Percentiles rank a stretch among this genome's conserved stretches.
Conservation (phyloP, 495 filamentous ascomycete species). For the Penicillium cosmopolitanum region DNA sequence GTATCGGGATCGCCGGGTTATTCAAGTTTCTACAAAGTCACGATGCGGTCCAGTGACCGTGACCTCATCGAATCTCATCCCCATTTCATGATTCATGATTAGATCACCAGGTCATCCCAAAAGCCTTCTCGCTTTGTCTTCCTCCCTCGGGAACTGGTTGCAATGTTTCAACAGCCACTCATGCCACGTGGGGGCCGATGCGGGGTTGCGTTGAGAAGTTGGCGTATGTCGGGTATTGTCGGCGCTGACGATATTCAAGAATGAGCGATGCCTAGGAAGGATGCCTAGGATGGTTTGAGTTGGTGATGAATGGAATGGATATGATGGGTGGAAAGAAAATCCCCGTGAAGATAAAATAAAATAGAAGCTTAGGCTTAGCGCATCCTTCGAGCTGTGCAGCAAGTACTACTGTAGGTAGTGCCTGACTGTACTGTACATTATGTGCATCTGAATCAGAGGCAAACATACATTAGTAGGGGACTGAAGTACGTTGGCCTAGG, state of each 20-base stretch:
- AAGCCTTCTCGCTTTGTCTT: background rate
- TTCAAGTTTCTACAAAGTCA: background rate
- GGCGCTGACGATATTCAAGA: background rate
- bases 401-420: background rate
- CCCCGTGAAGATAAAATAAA: slow-evolving; percentile 4
- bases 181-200: slow-evolving; percentile 15
- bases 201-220: slow-evolving; percentile 14
- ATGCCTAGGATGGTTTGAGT: background rate
- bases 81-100: background rate
- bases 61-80: background rate
- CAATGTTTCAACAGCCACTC: background rate
- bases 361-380: background rate
- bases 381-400: background rate
- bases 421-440: too few relatives aligned
- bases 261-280: background rate
- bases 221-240: slow-evolving; percentile 3
- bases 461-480: too few relatives aligned
- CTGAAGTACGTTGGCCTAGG: too few relatives aligned
- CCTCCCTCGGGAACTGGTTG: background rate
- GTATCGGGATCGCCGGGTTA: background rate
- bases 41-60: background rate
- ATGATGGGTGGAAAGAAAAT: slow-evolving; percentile 2
- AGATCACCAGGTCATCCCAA: background rate
- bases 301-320: background rate
- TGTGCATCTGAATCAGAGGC: too few relatives aligned